These are phyloP conservation scores for Hsuehochloa calcarea DNA, from an alignment of 176 grass and related monocot species.

Conservation along the genomic window DNA sequence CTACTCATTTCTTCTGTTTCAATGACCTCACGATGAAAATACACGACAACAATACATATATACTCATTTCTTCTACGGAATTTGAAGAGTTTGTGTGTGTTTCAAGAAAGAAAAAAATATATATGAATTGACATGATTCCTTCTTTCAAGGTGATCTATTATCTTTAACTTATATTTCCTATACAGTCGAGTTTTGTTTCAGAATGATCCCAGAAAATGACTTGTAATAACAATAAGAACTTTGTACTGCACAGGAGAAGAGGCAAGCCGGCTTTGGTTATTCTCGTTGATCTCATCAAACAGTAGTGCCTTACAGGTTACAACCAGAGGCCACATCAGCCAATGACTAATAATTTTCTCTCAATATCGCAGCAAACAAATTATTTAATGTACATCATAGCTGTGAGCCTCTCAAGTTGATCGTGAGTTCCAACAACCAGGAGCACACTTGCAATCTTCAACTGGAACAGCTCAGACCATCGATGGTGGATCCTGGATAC, in stretches of 20 bases:
- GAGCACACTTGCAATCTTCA: slow-evolving; percentile 9
- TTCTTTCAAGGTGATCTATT: not conserved
- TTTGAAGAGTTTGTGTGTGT: not conserved
- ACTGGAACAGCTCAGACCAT: slow-evolving; percentile 44
- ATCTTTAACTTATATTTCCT: not conserved
- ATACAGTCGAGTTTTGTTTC: not conserved
- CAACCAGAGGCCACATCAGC: not conserved
- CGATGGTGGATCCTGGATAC: slow-evolving; percentile 64
- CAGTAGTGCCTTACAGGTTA: not conserved
- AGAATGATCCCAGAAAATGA: not conserved
- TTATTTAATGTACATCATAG: slow-evolving; percentile 42
- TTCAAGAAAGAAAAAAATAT: not conserved
- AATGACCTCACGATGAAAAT: not conserved
- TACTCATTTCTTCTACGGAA: too few species aligned
- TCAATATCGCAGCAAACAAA: slow-evolving; percentile 22
- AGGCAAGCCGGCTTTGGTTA: not conserved
- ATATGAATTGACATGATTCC: not conserved
- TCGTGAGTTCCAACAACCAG: slow-evolving; percentile 4
- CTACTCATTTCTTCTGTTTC: not conserved
- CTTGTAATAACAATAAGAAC: not conserved
- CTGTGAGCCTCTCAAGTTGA: not conserved
- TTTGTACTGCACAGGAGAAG: not conserved
- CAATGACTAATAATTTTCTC: slow-evolving; percentile 15
- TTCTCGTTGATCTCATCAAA: slow-evolving; percentile 20
- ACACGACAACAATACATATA: not conserved